Conservation (phyloP, 192 early-diverging fungal species). For the Rhizoclosmatium globosum region DNA sequence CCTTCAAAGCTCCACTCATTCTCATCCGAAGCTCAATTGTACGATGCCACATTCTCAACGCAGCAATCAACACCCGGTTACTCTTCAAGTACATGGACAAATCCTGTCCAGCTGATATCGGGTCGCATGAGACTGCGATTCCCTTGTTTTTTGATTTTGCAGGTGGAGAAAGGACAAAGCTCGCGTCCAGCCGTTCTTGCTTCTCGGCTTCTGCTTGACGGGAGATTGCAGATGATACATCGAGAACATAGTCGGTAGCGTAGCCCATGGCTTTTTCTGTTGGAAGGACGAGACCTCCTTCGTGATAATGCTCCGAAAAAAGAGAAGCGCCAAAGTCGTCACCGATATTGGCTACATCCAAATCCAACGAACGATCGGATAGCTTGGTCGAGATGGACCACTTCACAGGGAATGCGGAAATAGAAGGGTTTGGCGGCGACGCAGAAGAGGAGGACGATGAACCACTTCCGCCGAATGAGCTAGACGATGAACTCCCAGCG, state of each 20-base stretch:
- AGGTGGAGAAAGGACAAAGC: neutral
- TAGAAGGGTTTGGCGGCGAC: slow-evolving; percentile 5
- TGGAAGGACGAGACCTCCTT: slow-evolving; percentile 68
- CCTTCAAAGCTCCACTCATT: slow-evolving; percentile 15
- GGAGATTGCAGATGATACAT: slow-evolving; percentile 27
- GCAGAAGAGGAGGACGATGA: slow-evolving; percentile 25
- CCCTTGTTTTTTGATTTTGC: slow-evolving; percentile 39
- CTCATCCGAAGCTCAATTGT: slow-evolving; percentile 41
- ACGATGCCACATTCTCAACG: slow-evolving; percentile 45
- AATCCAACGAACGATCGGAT: slow-evolving; percentile 32
- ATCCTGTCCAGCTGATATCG: slow-evolving; percentile 40
- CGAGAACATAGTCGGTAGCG: slow-evolving; percentile 46
- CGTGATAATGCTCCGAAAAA: slow-evolving; percentile 61
- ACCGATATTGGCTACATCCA: slow-evolving; percentile 48
- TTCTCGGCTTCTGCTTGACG: neutral
- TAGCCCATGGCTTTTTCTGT: slow-evolving; percentile 62
- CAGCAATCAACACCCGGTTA: slow-evolving; percentile 47
- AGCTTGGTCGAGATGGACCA: slow-evolving; percentile 28
- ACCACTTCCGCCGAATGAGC: neutral
- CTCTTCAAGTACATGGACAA: slow-evolving; percentile 44
- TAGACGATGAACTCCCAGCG: neutral
- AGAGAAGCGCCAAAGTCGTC: slow-evolving; percentile 47
- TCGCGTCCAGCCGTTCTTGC: neutral
- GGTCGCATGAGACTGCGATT: slow-evolving; percentile 27
- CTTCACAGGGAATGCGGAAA: slow-evolving; percentile 25